These are phyloP conservation scores for Aspergillus nomiae DNA, from an alignment of 2,329 filamentous ascomycete species.

Conservation along the genomic window DNA sequence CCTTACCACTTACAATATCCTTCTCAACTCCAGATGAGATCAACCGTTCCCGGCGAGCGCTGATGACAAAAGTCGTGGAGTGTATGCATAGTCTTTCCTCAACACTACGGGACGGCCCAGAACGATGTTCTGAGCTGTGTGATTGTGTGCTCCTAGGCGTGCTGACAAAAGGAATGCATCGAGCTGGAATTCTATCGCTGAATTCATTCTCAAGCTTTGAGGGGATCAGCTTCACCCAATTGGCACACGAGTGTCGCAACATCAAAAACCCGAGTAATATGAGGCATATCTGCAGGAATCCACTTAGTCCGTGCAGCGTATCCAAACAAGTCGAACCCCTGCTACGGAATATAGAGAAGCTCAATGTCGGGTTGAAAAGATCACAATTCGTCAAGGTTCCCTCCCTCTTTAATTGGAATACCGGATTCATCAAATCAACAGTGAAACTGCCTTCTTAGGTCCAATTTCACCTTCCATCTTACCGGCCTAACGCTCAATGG, in stretches of 20 bases:
- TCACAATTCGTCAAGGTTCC: neutral
- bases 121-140: neutral
- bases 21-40: neutral
- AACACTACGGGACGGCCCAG: neutral
- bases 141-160: neutral
- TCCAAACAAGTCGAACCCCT: rapidly evolving
- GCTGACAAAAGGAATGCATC: neutral
- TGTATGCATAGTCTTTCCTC: neutral
- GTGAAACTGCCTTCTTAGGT: too few relatives aligned
- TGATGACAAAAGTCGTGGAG: neutral
- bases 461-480: too few relatives aligned
- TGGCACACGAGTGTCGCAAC: neutral
- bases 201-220: neutral
- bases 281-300: too few relatives aligned
- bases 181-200: neutral
- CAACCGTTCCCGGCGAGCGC: neutral
- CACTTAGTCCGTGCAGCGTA: neutral
- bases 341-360: neutral
- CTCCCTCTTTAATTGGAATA: neutral
- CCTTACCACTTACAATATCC: neutral
- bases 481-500: too few relatives aligned
- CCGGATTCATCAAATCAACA: too few relatives aligned
- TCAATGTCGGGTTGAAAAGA: neutral
- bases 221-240: neutral
- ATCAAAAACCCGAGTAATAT: neutral